Conservation (phyloP, 148 eudicot species). For the Suaeda aralocaspica region DNA sequence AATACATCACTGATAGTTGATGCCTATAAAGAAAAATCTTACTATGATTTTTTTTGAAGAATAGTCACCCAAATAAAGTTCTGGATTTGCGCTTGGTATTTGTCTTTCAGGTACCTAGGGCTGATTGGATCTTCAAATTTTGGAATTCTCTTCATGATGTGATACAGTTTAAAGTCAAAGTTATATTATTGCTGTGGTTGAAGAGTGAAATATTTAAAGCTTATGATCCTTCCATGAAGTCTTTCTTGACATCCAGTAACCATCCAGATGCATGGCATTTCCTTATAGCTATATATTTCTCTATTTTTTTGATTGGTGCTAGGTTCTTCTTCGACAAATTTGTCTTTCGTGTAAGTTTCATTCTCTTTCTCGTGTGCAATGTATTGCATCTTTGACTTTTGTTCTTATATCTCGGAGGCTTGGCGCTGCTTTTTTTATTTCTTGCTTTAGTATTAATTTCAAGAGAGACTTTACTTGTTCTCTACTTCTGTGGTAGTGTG, state of each 20-base stretch:
- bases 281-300: constrained; percentile 47
- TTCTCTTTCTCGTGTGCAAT: background rate
- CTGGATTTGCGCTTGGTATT: background rate
- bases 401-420: too few relatives aligned
- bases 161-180: background rate
- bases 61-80: background rate
- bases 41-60: too few relatives aligned
- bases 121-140: constrained; percentile 6
- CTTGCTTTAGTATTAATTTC: too few relatives aligned
- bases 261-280: constrained; percentile 53
- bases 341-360: constrained; percentile 65
- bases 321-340: constrained; percentile 73
- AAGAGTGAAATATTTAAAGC: constrained; percentile 5
- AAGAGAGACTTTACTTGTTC: too few relatives aligned
- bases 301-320: constrained; percentile 50
- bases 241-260: constrained; percentile 36
- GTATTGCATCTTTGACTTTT: background rate
- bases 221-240: constrained; percentile 40
- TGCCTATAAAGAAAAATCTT: too few relatives aligned
- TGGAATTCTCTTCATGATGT: background rate
- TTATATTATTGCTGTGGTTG: background rate
- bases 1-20: too few relatives aligned
- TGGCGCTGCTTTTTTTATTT: too few relatives aligned
- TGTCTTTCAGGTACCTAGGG: constrained; percentile 8
- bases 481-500: too few relatives aligned